phyloP scores from a whole-genome alignment of 2,329 filamentous ascomycete genomes.

The Penicillium decumbens region DNA sequence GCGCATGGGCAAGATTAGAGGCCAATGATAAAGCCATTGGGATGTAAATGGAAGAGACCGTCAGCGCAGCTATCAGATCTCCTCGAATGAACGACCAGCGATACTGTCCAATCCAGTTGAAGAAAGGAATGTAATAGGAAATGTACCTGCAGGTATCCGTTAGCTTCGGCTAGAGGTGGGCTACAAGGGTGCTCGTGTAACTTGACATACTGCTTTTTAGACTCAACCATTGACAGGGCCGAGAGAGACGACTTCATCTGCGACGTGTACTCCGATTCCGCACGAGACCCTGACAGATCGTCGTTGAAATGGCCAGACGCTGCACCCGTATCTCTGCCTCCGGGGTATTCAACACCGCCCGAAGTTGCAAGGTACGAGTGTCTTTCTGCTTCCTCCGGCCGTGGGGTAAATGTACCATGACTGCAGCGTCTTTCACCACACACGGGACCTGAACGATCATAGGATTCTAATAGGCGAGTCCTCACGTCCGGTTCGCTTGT shows the following conservation, averaged over 20 bases:
- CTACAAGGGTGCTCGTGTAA: slow-evolving; percentile 1
- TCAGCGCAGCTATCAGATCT: slow-evolving; percentile 81
- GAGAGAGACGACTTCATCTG: slow-evolving; percentile 68
- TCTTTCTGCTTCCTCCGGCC: slow-evolving; percentile 55
- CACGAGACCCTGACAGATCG: slow-evolving; percentile 37
- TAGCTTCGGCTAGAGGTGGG: slow-evolving; percentile 2
- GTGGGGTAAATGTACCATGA: slow-evolving; percentile 73
- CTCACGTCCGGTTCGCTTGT: slow-evolving; percentile 28
- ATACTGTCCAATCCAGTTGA: slow-evolving; percentile 90
- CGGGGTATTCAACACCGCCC: slow-evolving; percentile 24
- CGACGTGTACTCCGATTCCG: slow-evolving; percentile 61
- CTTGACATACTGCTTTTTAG: slow-evolving; percentile 62
- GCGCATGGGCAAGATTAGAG: slow-evolving; percentile 85
- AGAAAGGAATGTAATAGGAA: slow-evolving; percentile 84
- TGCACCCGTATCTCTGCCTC: slow-evolving; percentile 30
- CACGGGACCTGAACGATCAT: slow-evolving; percentile 33
- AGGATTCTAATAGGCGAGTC: slow-evolving; percentile 39
- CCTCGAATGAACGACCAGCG: slow-evolving; percentile 74
- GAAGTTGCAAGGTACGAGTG: slow-evolving; percentile 36
- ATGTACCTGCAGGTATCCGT: slow-evolving; percentile 60
- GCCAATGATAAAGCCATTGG: slow-evolving; percentile 94
- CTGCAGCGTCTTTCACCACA: slow-evolving; percentile 51
- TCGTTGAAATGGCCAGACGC: slow-evolving; percentile 27
- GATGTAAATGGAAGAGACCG: slow-evolving; percentile 98
- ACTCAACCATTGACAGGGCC: slow-evolving; percentile 68